phyloP scores from a whole-genome alignment of 257 asterid species.

The Ocimum tenuiflorum region DNA sequence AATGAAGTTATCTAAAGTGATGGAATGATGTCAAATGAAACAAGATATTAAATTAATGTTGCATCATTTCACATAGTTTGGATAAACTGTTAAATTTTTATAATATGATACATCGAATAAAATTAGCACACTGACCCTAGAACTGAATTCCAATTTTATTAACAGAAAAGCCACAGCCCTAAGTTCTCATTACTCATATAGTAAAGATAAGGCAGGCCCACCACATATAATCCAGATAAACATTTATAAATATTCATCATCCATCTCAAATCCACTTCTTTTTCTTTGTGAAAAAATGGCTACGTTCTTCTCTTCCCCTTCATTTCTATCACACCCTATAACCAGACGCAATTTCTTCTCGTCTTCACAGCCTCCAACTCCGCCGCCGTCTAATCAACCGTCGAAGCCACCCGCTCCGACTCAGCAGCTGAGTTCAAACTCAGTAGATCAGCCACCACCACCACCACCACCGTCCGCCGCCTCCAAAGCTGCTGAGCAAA shows the following conservation, averaged over 20 bases:
- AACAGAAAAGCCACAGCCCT: not conserved
- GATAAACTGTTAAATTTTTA: no score
- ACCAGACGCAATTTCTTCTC: conserved; percentile 41
- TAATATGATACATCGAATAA: no score
- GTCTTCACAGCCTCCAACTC: conserved; percentile 44
- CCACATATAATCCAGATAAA: not conserved
- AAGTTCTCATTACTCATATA: conserved; percentile 2
- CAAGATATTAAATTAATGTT: no score
- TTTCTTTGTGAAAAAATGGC: conserved; percentile 38
- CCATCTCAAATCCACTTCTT: conserved; percentile 12
- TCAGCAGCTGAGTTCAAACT: conserved; percentile 30
- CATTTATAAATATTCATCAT: conserved; percentile 15
- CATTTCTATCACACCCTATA: conserved; percentile 44
- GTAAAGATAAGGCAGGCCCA: conserved; percentile 64
- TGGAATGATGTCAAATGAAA: no score
- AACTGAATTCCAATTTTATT: no score
- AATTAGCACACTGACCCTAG: no score
- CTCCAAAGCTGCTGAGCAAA: conserved; percentile 25
- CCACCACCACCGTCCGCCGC: conserved; percentile 8
- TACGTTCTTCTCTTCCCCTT: conserved; percentile 49
- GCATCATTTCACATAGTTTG: no score
- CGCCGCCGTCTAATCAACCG: conserved; percentile 40
- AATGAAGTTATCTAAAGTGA: no score
- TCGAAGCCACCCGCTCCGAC: conserved; percentile 25
- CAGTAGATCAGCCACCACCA: conserved; percentile 25